Conservation (phyloP, 2,329 filamentous ascomycete species). For the Aureobasidium sp. region DNA sequence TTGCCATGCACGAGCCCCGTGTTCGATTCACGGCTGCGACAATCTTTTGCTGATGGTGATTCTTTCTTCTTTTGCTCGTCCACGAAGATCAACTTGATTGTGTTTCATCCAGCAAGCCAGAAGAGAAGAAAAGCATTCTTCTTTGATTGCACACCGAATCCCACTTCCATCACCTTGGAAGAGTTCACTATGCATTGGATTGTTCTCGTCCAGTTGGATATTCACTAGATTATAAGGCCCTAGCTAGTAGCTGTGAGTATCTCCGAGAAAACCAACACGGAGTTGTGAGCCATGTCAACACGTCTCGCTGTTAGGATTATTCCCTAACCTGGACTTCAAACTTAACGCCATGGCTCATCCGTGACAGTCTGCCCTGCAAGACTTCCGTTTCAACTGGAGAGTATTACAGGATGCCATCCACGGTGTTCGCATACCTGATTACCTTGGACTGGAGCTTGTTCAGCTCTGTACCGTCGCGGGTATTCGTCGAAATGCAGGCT, state of each 20-base stretch:
- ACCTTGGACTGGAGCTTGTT: constrained; percentile 9
- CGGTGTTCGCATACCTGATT: constrained; percentile 10
- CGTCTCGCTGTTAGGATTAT: constrained; percentile 6
- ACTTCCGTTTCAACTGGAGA: constrained; percentile 17
- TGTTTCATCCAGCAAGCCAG: too few relatives aligned
- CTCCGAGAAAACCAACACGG: not conserved
- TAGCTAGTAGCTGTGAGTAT: too few relatives aligned
- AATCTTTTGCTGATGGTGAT: not conserved
- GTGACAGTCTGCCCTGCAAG: constrained; percentile 14
- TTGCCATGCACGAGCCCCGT: constrained; percentile 22
- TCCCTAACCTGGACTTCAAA: constrained; percentile 1
- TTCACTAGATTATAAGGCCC: too few relatives aligned
- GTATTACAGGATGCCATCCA: constrained; percentile 5
- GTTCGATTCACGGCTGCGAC: constrained; percentile 23
- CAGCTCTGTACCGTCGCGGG: constrained; percentile 22
- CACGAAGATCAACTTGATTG: too few relatives aligned
- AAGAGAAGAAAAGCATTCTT: too few relatives aligned
- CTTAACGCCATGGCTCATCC: constrained; percentile 17
- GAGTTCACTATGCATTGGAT: too few relatives aligned
- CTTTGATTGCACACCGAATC: too few relatives aligned
- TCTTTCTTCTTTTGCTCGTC: not conserved
- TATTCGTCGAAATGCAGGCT: constrained; percentile 26
- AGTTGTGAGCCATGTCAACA: constrained; percentile 17
- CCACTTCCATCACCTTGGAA: too few relatives aligned
- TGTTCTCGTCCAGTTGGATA: too few relatives aligned